phyloP scores from a whole-genome alignment of 192 early-diverging fungal genomes.

The Gigaspora rosea region DNA sequence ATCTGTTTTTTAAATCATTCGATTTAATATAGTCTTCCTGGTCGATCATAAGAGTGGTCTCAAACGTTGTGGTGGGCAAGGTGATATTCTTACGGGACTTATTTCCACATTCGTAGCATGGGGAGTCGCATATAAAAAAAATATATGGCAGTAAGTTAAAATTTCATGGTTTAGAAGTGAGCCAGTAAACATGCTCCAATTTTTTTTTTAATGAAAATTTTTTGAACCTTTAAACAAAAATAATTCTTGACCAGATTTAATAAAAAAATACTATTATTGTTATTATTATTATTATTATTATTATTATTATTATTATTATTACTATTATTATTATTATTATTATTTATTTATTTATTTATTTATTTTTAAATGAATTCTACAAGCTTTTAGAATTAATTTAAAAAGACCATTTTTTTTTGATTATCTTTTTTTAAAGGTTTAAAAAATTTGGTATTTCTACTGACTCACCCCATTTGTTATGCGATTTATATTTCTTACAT shows the following conservation, averaged over 20 bases:
- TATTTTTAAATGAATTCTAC: too few species aligned
- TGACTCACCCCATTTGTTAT: too few species aligned
- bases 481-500: too few species aligned
- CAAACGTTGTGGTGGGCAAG: constrained; percentile 93
- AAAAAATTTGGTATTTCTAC: too few species aligned
- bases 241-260: neutral
- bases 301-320: too few species aligned
- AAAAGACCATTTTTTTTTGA: too few species aligned
- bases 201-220: constrained; percentile 5
- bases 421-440: too few species aligned
- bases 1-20: neutral
- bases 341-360: too few species aligned
- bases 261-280: neutral
- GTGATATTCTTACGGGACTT: constrained; percentile 87
- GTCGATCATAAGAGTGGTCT: constrained; percentile 61
- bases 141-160: constrained; percentile 56
- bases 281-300: constrained; percentile 12
- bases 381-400: too few species aligned
- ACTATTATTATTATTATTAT: too few species aligned
- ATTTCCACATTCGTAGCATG: constrained; percentile 87
- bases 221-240: too few species aligned
- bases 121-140: constrained; percentile 66
- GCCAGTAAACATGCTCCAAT: neutral
- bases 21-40: neutral
- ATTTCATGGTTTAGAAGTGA: too few species aligned